These are phyloP conservation scores for Paxillus rubicundulus DNA, from an alignment of 768 basidiomycete genomes.

Conservation along the genomic window DNA sequence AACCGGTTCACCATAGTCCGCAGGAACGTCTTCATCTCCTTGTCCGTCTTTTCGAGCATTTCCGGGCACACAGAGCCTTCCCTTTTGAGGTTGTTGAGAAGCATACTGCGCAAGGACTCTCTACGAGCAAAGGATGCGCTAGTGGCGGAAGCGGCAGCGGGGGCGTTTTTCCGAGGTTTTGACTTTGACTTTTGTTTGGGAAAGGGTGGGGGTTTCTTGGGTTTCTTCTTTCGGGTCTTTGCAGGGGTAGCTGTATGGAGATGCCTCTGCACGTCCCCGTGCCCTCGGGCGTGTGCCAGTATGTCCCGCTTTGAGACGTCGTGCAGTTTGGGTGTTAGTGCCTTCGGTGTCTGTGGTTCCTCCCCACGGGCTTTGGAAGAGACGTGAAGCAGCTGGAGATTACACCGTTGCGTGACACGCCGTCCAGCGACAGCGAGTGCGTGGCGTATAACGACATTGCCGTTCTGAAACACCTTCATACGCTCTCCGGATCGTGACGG, in stretches of 20 bases:
- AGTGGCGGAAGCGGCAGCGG: neutral
- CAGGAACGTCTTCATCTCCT: neutral
- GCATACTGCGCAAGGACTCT: neutral
- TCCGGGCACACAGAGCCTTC: neutral
- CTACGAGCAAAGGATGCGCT: neutral
- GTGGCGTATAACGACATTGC: constrained; percentile 8
- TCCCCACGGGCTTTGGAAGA: constrained; percentile 2
- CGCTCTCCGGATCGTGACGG: neutral
- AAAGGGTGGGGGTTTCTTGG: neutral
- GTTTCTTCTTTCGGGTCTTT: too few relatives aligned
- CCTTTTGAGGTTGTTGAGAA: neutral
- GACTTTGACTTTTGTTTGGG: neutral
- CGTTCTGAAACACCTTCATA: neutral
- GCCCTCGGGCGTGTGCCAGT: neutral
- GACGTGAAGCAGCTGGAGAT: constrained; percentile 10
- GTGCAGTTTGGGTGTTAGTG: neutral
- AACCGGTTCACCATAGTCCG: neutral
- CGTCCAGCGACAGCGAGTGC: constrained; percentile 15
- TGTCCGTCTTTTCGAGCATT: neutral
- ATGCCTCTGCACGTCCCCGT: neutral
- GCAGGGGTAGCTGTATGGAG: too few relatives aligned
- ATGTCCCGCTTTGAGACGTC: too few relatives aligned
- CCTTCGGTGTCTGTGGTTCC: neutral
- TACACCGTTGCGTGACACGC: constrained; percentile 15
- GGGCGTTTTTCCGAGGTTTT: neutral